A percentile compares a stretch with the other conserved stretches of the same genome.
phyloP scores from a whole-genome alignment of 1,139 yeast species.

The Hemisphaericaspora xylofermentans region DNA sequence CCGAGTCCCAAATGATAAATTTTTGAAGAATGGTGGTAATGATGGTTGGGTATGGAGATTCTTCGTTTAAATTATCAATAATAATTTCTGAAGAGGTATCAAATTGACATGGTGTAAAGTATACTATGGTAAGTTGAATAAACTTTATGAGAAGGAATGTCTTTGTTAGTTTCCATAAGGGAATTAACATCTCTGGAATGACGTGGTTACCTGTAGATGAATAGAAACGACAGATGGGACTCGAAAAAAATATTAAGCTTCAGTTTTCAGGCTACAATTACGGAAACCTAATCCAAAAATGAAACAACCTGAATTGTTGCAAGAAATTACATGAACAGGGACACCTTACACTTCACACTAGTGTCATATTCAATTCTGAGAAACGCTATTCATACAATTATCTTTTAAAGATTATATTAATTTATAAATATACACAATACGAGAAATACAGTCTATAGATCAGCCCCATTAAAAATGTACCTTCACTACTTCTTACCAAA shows the following conservation, averaged over 20 bases:
- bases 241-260: neutral
- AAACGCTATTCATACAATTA: too few relatives aligned
- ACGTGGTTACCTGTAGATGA: neutral
- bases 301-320: too few relatives aligned
- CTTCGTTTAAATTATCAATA: constrained; percentile 9
- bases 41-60: constrained; percentile 7
- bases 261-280: neutral
- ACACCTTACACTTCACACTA: too few relatives aligned
- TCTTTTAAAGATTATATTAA: neutral
- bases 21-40: constrained; percentile 37
- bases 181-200: constrained; percentile 1
- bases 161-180: constrained; percentile 14
- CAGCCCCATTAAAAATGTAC: neutral
- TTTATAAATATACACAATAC: neutral
- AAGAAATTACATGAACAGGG: too few relatives aligned
- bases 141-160: constrained; percentile 27
- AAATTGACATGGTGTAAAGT: constrained; percentile 35
- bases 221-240: too few relatives aligned
- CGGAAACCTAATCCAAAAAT: too few relatives aligned
- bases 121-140: constrained; percentile 31
- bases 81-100: constrained; percentile 41
- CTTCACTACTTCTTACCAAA: constrained; percentile 44
- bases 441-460: neutral
- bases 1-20: constrained; percentile 81
- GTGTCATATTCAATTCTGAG: too few relatives aligned